Evolutionary conservation across 2,329 filamentous ascomycete genomes (phyloP).

Genomic region (Canariomyces notabilis): DNA sequence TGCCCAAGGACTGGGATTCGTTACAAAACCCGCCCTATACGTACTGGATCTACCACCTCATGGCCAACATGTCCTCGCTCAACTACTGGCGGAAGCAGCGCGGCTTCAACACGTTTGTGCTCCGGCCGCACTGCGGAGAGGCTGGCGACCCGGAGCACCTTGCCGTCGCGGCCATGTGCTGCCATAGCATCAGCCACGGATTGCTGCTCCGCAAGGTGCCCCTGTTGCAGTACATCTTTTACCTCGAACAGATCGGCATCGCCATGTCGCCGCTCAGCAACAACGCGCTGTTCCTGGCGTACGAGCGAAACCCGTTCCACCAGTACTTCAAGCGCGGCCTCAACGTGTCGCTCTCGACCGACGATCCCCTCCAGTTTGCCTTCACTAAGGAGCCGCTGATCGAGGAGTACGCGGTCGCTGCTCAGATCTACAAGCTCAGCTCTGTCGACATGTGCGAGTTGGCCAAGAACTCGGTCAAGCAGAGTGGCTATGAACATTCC

Average conservation of each 20-base stretch:
- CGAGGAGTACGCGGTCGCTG: slow-evolving; percentile 95
- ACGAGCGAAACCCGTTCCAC: slow-evolving; percentile 93
- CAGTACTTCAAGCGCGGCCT: slow-evolving; percentile 92
- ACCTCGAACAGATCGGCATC: slow-evolving; percentile 95
- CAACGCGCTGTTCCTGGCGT: slow-evolving; percentile 92
- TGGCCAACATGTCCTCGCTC: slow-evolving; percentile 86
- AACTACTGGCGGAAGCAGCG: slow-evolving; percentile 87
- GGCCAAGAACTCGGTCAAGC: slow-evolving; percentile 90
- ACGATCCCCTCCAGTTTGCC: slow-evolving; percentile 94
- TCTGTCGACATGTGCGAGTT: slow-evolving; percentile 98
- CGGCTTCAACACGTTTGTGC: slow-evolving; percentile 91
- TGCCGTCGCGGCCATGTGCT: slow-evolving; percentile 84
- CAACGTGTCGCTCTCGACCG: slow-evolving; percentile 93
- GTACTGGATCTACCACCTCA: slow-evolving; percentile 98
- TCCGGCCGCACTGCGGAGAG: slow-evolving; percentile 93
- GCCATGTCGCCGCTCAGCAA: slow-evolving; percentile 99
- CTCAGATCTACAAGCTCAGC: slow-evolving; percentile 96
- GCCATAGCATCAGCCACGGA: slow-evolving; percentile 95
- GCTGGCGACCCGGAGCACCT: slow-evolving; percentile 96
- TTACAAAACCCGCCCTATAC: slow-evolving; percentile 97
- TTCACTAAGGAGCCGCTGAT: slow-evolving; percentile 98
- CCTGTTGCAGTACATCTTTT: slow-evolving; percentile 92
- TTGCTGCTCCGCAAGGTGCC: slow-evolving; percentile 90
- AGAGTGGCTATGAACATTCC: slow-evolving; percentile 86
- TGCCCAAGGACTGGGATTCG: slow-evolving; percentile 81